These are phyloP conservation scores for Fragaria ananassa DNA, from an alignment of 306 rosid species.

Conservation along the genomic window DNA sequence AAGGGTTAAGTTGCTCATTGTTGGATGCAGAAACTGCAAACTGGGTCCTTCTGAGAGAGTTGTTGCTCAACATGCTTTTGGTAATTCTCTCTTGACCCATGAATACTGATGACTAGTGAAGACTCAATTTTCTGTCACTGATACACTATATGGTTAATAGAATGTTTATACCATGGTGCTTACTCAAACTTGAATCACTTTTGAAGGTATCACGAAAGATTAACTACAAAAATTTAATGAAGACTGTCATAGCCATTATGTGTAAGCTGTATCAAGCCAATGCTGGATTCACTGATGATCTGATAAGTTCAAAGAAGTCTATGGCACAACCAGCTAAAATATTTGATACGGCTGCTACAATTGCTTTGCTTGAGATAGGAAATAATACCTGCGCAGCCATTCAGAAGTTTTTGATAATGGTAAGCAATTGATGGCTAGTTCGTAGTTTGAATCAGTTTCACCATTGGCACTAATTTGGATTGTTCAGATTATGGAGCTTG, in stretches of 20 bases:
- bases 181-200: slow-evolving; percentile 16
- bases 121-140: slow-evolving; percentile 19
- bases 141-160: background rate
- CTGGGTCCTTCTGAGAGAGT: slow-evolving; percentile 78
- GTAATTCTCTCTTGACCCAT: slow-evolving; percentile 39
- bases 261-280: slow-evolving; percentile 54
- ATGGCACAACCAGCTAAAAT: slow-evolving; percentile 31
- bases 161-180: slow-evolving; percentile 6
- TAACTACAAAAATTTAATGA: slow-evolving; percentile 65
- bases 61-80: slow-evolving; percentile 69
- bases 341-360: slow-evolving; percentile 36
- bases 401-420: slow-evolving; percentile 64
- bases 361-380: slow-evolving; percentile 60
- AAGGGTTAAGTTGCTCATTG: slow-evolving; percentile 25
- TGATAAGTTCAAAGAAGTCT: slow-evolving; percentile 31
- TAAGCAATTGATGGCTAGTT: slow-evolving; percentile 26
- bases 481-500: slow-evolving; percentile 72
- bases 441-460: slow-evolving; percentile 10
- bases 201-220: slow-evolving; percentile 73
- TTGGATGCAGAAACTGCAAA: slow-evolving; percentile 53
- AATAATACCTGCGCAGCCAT: slow-evolving; percentile 48
- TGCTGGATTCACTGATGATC: slow-evolving; percentile 35
- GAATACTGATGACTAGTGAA: slow-evolving; percentile 18
- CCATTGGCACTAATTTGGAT: slow-evolving; percentile 32
- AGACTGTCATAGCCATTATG: slow-evolving; percentile 53